Conservation (phyloP, 2,329 filamentous ascomycete species). For the Talaromyces sp. region DNA sequence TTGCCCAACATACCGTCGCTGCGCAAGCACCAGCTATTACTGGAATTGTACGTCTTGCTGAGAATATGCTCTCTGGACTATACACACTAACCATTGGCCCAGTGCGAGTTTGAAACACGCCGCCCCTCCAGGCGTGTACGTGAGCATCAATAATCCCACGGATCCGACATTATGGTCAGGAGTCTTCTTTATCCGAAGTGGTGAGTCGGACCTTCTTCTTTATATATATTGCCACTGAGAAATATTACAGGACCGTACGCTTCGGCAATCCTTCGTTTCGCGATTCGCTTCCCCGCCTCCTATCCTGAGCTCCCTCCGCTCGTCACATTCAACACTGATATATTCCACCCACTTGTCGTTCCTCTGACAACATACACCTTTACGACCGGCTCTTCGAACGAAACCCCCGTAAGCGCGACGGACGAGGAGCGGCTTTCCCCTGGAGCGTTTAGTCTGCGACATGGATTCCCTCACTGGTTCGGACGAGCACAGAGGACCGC, state of each 20-base stretch:
- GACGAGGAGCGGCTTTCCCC: slow-evolving; percentile 80
- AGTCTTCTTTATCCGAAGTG: slow-evolving; percentile 86
- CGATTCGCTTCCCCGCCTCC: slow-evolving; percentile 75
- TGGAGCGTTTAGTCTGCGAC: slow-evolving; percentile 81
- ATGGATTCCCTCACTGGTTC: slow-evolving; percentile 91
- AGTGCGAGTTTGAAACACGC: slow-evolving; percentile 77
- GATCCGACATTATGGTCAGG: slow-evolving; percentile 81
- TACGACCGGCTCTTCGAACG: slow-evolving; percentile 69
- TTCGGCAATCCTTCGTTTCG: slow-evolving; percentile 80
- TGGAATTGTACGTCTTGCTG: slow-evolving; percentile 66
- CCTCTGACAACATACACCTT: slow-evolving; percentile 94
- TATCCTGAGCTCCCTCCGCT: slow-evolving; percentile 78
- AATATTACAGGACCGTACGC: slow-evolving; percentile 70
- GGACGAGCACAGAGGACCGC: slow-evolving; percentile 50
- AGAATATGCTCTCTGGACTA: background rate
- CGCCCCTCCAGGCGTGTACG: slow-evolving; percentile 80
- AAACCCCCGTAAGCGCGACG: slow-evolving; percentile 73
- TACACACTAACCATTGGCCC: slow-evolving; percentile 13
- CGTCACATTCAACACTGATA: slow-evolving; percentile 83
- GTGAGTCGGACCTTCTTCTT: slow-evolving; percentile 43
- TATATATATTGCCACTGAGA: background rate
- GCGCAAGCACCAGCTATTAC: slow-evolving; percentile 69
- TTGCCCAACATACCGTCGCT: slow-evolving; percentile 47
- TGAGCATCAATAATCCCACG: slow-evolving; percentile 75
- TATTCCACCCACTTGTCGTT: slow-evolving; percentile 91